These are phyloP conservation scores for Abelmoschus esculentus DNA, from an alignment of 345 rosid species.

Conservation along the genomic window DNA sequence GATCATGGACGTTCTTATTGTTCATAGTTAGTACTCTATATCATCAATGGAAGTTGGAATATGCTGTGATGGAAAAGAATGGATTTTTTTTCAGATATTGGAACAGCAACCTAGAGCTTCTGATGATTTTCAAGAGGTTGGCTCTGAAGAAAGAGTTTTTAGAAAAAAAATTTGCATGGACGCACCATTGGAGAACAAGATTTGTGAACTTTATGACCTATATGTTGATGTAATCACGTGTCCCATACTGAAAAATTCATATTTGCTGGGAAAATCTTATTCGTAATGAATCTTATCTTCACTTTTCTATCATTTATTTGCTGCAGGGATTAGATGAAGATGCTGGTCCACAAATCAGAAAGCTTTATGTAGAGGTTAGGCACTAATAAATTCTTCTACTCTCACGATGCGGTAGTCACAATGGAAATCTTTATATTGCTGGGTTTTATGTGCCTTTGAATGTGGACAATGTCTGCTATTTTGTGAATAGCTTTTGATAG, in stretches of 20 bases:
- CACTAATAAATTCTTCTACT: slow-evolving; percentile 2
- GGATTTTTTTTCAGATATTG: slow-evolving; percentile 31
- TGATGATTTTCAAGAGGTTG: slow-evolving; percentile 64
- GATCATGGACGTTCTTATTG: background rate
- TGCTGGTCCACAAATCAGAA: slow-evolving; percentile 76
- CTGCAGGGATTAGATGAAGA: slow-evolving; percentile 85
- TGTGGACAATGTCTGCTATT: background rate
- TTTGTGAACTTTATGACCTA: slow-evolving; percentile 93
- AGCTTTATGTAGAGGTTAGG: slow-evolving; percentile 71
- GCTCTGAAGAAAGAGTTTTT: slow-evolving; percentile 35
- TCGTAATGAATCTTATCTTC: slow-evolving; percentile 13
- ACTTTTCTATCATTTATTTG: slow-evolving; percentile 10
- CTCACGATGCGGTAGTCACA: too few relatives aligned
- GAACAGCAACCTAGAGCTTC: slow-evolving; percentile 57
- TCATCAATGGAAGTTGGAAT: background rate
- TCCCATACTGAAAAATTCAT: slow-evolving; percentile 7
- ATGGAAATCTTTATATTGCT: slow-evolving; percentile 1
- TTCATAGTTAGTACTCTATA: background rate
- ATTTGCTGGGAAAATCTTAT: background rate
- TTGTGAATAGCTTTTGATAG: background rate
- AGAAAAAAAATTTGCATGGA: slow-evolving; percentile 66
- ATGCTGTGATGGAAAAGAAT: background rate
- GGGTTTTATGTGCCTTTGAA: background rate
- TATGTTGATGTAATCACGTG: slow-evolving; percentile 59
- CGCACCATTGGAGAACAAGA: slow-evolving; percentile 61